These are phyloP conservation scores for Penicillium sp. DNA, from an alignment of 2,329 filamentous ascomycete species.

Conservation along the genomic window DNA sequence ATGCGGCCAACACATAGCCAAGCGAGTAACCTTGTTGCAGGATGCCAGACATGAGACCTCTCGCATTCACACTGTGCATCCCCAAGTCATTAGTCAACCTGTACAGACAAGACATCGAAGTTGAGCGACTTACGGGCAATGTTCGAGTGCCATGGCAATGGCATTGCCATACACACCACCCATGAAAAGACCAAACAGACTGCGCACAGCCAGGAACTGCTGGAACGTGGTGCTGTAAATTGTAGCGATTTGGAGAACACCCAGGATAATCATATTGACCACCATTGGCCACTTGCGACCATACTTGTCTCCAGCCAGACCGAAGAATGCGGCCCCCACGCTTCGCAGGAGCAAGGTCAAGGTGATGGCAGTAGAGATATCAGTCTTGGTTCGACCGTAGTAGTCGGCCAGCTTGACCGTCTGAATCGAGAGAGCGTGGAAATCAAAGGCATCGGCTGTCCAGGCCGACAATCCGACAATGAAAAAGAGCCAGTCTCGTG, in stretches of 20 bases:
- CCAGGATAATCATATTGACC: constrained; percentile 67
- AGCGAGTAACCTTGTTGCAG: constrained; percentile 76
- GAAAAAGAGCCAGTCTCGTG: constrained; percentile 69
- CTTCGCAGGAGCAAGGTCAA: constrained; percentile 69
- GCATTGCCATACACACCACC: constrained; percentile 75
- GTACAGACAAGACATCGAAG: not conserved
- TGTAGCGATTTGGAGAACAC: constrained; percentile 67
- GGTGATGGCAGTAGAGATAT: constrained; percentile 58
- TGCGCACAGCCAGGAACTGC: constrained; percentile 68
- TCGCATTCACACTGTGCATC: constrained; percentile 48
- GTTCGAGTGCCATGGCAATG: constrained; percentile 71
- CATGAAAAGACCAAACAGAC: constrained; percentile 72
- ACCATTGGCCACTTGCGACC: constrained; percentile 79
- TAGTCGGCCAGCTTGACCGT: constrained; percentile 62
- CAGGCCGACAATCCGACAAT: constrained; percentile 67
- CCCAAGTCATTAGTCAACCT: not conserved
- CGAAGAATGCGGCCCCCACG: constrained; percentile 69
- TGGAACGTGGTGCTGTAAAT: constrained; percentile 68
- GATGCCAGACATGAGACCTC: constrained; percentile 76
- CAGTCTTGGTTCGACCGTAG: constrained; percentile 56
- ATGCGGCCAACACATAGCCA: constrained; percentile 70
- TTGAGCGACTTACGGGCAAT: constrained; percentile 49
- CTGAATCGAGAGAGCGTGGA: constrained; percentile 73
- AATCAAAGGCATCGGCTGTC: constrained; percentile 79
- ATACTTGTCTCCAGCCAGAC: constrained; percentile 69